phyloP scores from a whole-genome alignment of 73 alveolate genomes.

The Paramecium bursaria region DNA sequence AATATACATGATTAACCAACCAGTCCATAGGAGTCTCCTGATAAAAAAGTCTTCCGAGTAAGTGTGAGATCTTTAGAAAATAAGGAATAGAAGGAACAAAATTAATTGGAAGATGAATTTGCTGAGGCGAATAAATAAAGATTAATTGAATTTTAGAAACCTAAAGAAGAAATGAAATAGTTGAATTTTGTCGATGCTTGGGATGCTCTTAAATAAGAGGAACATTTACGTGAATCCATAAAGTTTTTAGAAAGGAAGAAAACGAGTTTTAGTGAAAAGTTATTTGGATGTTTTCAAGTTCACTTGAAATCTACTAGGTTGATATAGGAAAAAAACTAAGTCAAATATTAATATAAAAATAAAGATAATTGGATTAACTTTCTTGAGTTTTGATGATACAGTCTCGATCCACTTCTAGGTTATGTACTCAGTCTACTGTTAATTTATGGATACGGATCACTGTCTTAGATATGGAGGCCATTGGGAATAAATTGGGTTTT shows the following conservation, averaged over 20 bases:
- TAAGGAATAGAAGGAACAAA: background rate
- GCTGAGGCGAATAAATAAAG: constrained; percentile 55
- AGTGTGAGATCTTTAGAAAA: constrained; percentile 21
- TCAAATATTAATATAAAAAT: constrained; percentile 8
- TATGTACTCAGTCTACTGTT: constrained; percentile 54
- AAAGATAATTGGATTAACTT: constrained; percentile 24
- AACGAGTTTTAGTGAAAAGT: background rate
- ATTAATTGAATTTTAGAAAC: constrained; percentile 20
- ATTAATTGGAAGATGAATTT: constrained; percentile 26
- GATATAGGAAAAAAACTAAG: constrained; percentile 20
- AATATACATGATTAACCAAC: background rate
- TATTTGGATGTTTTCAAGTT: constrained; percentile 61
- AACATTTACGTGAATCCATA: background rate
- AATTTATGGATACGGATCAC: constrained; percentile 53
- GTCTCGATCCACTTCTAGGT: constrained; percentile 49
- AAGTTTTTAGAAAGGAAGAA: constrained; percentile 27
- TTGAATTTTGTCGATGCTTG: constrained; percentile 57
- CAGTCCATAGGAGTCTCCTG: constrained; percentile 27
- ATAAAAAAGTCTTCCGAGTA: constrained; percentile 3
- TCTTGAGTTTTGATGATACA: constrained; percentile 58
- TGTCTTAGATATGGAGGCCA: constrained; percentile 68
- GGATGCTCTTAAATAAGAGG: constrained; percentile 24
- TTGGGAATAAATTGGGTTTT: constrained; percentile 86
- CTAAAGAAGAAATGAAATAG: background rate
- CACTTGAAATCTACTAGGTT: constrained; percentile 48